Evolutionary conservation across 2,329 filamentous ascomycete genomes (phyloP).

Genomic region (Colletotrichum phormii): DNA sequence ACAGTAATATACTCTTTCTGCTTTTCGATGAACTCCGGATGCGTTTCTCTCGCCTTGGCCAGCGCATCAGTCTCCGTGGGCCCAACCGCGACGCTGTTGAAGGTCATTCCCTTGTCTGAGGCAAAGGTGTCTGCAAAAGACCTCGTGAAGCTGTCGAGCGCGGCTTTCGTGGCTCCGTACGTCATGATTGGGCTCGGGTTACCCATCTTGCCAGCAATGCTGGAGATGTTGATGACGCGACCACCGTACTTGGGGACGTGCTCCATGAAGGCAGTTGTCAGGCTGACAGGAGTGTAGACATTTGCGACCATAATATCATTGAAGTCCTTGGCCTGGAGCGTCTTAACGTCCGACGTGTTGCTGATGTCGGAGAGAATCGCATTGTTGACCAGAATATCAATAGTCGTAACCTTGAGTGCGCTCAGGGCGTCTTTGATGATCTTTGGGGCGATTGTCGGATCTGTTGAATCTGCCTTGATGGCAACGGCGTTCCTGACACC

Average conservation of each 20-base stretch:
- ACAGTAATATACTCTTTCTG: neutral
- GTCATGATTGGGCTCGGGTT: neutral
- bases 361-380: neutral
- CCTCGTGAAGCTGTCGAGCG: slow-evolving; percentile 43
- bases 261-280: slow-evolving; percentile 44
- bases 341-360: neutral
- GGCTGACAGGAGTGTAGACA: slow-evolving; percentile 40
- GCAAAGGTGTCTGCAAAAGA: slow-evolving; percentile 47
- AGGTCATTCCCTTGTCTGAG: slow-evolving; percentile 40
- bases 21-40: neutral
- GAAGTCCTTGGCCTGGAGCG: neutral
- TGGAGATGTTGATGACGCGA: slow-evolving; percentile 19
- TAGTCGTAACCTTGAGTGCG: neutral
- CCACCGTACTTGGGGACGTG: slow-evolving; percentile 38
- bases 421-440: neutral
- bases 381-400: slow-evolving; percentile 27
- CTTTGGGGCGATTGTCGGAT: neutral
- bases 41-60: neutral
- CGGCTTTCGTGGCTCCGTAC: slow-evolving; percentile 49
- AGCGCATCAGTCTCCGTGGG: slow-evolving; percentile 39
- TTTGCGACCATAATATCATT: slow-evolving; percentile 8
- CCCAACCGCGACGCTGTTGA: slow-evolving; percentile 47
- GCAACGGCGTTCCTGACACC: neutral
- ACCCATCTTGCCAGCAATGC: neutral
- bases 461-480: slow-evolving; percentile 6